Evolutionary conservation across 306 rosid species (phyloP).

Genomic region (Prunus mira): DNA sequence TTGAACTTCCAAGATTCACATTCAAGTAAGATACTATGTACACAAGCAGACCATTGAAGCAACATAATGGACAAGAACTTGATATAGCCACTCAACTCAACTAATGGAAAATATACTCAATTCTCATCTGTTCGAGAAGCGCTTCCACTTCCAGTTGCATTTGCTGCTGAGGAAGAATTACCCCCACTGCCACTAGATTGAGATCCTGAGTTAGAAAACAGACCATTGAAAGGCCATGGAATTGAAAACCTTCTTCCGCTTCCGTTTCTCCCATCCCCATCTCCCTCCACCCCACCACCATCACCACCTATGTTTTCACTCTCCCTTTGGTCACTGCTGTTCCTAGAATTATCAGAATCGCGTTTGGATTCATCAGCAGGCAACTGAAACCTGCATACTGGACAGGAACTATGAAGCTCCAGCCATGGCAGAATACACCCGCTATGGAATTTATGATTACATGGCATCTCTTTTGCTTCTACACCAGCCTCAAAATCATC

Average conservation of each 20-base stretch:
- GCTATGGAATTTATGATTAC: conserved; percentile 70
- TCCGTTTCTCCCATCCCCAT: conserved; percentile 42
- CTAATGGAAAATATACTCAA: conserved; percentile 1
- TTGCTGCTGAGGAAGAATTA: conserved; percentile 40
- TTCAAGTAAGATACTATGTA: conserved; percentile 37
- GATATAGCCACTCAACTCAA: conserved; percentile 7
- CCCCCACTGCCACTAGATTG: conserved; percentile 30
- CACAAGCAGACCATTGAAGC: conserved; percentile 28
- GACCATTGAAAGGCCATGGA: conserved; percentile 74
- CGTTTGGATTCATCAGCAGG: conserved; percentile 56
- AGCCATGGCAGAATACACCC: conserved; percentile 80
- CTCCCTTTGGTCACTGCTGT: conserved; percentile 32
- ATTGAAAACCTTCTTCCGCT: conserved; percentile 60
- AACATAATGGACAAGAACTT: conserved; percentile 12
- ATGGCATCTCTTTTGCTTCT: conserved; percentile 82
- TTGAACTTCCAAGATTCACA: conserved; percentile 22
- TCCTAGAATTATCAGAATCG: conserved; percentile 39
- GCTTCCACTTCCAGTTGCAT: conserved; percentile 31
- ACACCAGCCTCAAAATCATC: conserved; percentile 66
- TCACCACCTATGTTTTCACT: conserved; percentile 15
- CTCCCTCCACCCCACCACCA: conserved; percentile 26
- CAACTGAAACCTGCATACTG: conserved; percentile 74
- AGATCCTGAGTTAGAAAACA: conserved; percentile 54
- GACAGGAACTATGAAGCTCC: conserved; percentile 83
- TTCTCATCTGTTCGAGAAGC: conserved; percentile 48